A percentile compares a stretch with the other conserved stretches of the same genome.
Evolutionary conservation across 2,329 filamentous ascomycete species (phyloP).

Genomic region (Penicillium sp.): DNA sequence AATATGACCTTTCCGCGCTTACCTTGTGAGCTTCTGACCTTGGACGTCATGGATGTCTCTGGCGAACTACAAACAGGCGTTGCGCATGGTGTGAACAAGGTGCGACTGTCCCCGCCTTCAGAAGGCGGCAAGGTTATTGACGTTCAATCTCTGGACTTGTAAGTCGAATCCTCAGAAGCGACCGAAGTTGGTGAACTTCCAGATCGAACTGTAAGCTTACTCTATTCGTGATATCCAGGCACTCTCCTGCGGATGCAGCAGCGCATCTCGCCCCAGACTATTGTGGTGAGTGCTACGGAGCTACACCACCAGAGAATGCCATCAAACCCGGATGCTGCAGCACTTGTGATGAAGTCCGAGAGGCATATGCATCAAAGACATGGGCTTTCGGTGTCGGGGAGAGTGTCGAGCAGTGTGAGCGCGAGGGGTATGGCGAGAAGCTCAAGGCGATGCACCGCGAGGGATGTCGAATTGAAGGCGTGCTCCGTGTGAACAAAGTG

Average conservation of each 20-base stretch:
- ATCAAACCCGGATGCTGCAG: constrained; percentile 90
- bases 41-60: constrained; percentile 99
- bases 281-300: constrained; percentile 93
- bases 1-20: constrained; percentile 95
- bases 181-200: not conserved
- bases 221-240: constrained; percentile 49
- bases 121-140: constrained; percentile 81
- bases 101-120: constrained; percentile 71
- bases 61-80: constrained; percentile 96
- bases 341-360: constrained; percentile 93
- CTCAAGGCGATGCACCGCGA: constrained; percentile 86
- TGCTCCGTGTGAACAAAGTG: constrained; percentile 95
- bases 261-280: constrained; percentile 86
- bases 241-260: constrained; percentile 69
- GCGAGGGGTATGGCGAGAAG: constrained; percentile 90
- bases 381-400: constrained; percentile 96
- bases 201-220: constrained; percentile 6
- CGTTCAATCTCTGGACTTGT: constrained; percentile 69
- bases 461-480: constrained; percentile 91
- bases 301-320: constrained; percentile 70
- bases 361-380: constrained; percentile 84
- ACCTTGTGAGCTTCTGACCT: constrained; percentile 91
- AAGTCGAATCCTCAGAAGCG: constrained; percentile 40
- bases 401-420: constrained; percentile 90
- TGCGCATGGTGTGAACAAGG: constrained; percentile 88